phyloP scores from a whole-genome alignment of 2,329 filamentous ascomycete species.

The Scorias spongiosa region DNA sequence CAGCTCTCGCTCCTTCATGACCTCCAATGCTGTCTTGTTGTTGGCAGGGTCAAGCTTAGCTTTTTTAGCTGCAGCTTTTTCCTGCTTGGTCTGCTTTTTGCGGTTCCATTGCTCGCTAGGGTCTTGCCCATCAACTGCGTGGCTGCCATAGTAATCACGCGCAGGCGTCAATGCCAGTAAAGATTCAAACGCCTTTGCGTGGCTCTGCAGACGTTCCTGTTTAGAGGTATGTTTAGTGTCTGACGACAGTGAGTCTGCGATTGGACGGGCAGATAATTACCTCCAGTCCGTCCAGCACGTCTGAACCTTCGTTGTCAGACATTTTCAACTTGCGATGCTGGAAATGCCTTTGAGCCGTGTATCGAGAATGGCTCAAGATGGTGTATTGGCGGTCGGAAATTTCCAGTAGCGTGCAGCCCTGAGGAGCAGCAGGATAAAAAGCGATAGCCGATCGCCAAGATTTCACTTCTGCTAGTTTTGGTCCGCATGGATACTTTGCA shows the following conservation, averaged over 20 bases:
- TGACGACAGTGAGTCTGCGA: slow-evolving; percentile 6
- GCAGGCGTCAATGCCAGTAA: slow-evolving; percentile 77
- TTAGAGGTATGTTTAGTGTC: background rate
- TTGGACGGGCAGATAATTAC: slow-evolving; percentile 10
- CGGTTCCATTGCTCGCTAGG: slow-evolving; percentile 80
- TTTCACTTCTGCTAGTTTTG: slow-evolving; percentile 1
- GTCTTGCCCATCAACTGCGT: slow-evolving; percentile 47
- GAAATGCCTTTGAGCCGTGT: too few relatives aligned
- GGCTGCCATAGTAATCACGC: slow-evolving; percentile 60
- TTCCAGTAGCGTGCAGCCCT: too few relatives aligned
- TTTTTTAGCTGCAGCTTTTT: slow-evolving; percentile 66
- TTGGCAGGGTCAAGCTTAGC: slow-evolving; percentile 87
- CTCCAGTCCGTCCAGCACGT: slow-evolving; percentile 23
- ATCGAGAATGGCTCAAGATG: too few relatives aligned
- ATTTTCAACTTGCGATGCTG: background rate
- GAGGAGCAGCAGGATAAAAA: too few relatives aligned
- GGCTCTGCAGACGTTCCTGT: slow-evolving; percentile 38
- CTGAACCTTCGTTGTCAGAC: slow-evolving; percentile 14
- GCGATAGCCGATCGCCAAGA: slow-evolving; percentile 1
- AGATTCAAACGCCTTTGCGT: slow-evolving; percentile 68
- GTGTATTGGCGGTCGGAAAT: too few relatives aligned
- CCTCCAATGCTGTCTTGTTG: slow-evolving; percentile 79
- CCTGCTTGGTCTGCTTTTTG: slow-evolving; percentile 89
- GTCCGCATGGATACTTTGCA: background rate
- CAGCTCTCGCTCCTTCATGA: slow-evolving; percentile 68